Evolutionary conservation across 179 eudicot species (phyloP).

Genomic region (Silene noctiflora): DNA sequence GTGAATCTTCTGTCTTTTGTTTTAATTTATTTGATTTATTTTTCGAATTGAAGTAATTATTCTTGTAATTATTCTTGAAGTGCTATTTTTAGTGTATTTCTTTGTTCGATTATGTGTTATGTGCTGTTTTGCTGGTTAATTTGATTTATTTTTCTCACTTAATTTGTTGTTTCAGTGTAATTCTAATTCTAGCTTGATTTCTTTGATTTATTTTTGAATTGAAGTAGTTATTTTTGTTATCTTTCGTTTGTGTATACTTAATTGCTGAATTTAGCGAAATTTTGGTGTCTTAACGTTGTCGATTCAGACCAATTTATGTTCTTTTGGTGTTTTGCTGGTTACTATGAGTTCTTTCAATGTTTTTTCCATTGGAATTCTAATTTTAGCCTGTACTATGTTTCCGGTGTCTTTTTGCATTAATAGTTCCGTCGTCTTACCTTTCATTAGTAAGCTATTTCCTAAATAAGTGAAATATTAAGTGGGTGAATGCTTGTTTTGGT

Average conservation of each 20-base stretch:
- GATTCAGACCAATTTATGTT: no score
- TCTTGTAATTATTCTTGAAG: no score
- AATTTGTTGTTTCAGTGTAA: neutral
- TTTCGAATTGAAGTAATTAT: no score
- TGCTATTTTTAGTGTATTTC: neutral
- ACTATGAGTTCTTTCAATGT: no score
- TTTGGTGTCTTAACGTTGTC: neutral
- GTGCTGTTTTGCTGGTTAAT: neutral
- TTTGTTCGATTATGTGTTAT: neutral
- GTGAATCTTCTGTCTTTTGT: neutral
- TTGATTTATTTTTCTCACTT: neutral
- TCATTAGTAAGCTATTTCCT: no score
- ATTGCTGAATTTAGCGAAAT: no score
- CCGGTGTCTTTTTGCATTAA: neutral
- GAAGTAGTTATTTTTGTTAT: no score
- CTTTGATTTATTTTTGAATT: no score
- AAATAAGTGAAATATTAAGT: no score
- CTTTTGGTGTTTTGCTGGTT: neutral
- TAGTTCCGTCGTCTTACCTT: no score
- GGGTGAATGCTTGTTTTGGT: no score
- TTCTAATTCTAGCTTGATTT: neutral
- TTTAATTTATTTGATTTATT: no score
- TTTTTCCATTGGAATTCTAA: neutral
- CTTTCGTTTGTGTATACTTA: neutral
- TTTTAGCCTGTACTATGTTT: neutral